Conservation (phyloP, 2,329 filamentous ascomycete species). For the Penicillium frequentans region DNA sequence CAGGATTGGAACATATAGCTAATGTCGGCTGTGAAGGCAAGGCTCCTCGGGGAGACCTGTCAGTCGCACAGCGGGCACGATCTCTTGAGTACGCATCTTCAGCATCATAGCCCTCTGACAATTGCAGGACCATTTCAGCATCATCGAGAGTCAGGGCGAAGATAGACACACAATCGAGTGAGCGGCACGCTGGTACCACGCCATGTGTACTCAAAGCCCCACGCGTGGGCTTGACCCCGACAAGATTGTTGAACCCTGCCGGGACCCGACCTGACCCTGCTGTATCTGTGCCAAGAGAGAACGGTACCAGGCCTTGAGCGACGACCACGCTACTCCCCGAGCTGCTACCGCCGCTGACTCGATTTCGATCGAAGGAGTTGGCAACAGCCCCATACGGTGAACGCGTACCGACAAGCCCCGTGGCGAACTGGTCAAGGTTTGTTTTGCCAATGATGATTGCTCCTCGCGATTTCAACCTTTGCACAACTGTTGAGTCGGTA, state of each 20-base stretch:
- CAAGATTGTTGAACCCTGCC: slow-evolving; percentile 27
- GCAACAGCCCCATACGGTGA: slow-evolving; percentile 1
- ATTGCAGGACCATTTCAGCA: slow-evolving; percentile 51
- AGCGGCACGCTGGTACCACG: slow-evolving; percentile 50
- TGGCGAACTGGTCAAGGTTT: slow-evolving; percentile 63
- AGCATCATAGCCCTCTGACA: slow-evolving; percentile 50
- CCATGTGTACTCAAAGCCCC: slow-evolving; percentile 25
- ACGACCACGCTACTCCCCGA: slow-evolving; percentile 58
- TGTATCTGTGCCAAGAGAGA: slow-evolving; percentile 50
- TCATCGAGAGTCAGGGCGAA: slow-evolving; percentile 52
- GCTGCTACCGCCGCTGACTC: slow-evolving; percentile 58
- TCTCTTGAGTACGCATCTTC: slow-evolving; percentile 48
- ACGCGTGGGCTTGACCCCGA: slow-evolving; percentile 27
- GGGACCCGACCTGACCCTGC: slow-evolving; percentile 28
- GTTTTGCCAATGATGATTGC: slow-evolving; percentile 59
- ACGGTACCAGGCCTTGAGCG: slow-evolving; percentile 53
- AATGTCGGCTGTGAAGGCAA: background rate
- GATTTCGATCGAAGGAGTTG: slow-evolving; percentile 40
- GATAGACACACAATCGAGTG: slow-evolving; percentile 59
- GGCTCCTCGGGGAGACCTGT: background rate
- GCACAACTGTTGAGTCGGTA: slow-evolving; percentile 39
- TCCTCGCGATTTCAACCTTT: slow-evolving; percentile 51
- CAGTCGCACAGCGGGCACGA: background rate
- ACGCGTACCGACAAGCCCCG: slow-evolving; percentile 52
- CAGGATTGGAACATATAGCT: background rate